Conservation (phyloP, 2,329 filamentous ascomycete genomes). For the Cladosporium halotolerans region DNA sequence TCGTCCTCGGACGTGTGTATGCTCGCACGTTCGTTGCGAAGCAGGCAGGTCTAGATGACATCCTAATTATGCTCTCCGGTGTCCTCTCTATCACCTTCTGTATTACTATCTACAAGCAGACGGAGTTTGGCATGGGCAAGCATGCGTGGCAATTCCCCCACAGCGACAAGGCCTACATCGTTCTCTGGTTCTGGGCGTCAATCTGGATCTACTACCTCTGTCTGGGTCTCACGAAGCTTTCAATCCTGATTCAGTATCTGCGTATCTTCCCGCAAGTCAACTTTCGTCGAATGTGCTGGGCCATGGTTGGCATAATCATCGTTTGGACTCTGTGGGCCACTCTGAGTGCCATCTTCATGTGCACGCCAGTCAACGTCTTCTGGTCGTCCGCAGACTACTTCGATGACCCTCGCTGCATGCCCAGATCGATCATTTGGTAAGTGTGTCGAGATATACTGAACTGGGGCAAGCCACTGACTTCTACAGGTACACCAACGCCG, state of each 20-base stretch:
- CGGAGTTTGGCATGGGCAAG: neutral
- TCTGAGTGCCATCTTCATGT: slow-evolving; percentile 25
- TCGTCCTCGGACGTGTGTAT: neutral
- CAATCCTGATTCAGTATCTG: slow-evolving; percentile 17
- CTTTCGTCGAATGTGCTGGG: slow-evolving; percentile 12
- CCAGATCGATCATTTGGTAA: neutral
- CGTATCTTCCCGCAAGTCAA: slow-evolving; percentile 14
- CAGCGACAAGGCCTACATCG: neutral
- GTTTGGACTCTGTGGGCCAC: slow-evolving; percentile 22
- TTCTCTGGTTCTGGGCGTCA: slow-evolving; percentile 12
- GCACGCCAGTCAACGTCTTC: slow-evolving; percentile 25
- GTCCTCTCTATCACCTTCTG: neutral
- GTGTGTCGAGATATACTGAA: neutral
- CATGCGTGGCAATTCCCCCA: neutral
- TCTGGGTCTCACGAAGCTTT: slow-evolving; percentile 15
- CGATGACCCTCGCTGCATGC: slow-evolving; percentile 2
- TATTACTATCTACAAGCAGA: neutral
- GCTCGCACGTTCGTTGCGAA: neutral
- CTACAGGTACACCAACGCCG: neutral
- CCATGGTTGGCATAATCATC: neutral
- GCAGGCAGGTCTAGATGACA: neutral
- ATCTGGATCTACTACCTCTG: slow-evolving; percentile 13
- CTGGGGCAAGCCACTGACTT: neutral
- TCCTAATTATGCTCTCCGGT: neutral
- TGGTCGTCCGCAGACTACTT: slow-evolving; percentile 17